Evolutionary conservation across 495 filamentous ascomycete species (phyloP).

Genomic region (Trichoderma erinaceum): DNA sequence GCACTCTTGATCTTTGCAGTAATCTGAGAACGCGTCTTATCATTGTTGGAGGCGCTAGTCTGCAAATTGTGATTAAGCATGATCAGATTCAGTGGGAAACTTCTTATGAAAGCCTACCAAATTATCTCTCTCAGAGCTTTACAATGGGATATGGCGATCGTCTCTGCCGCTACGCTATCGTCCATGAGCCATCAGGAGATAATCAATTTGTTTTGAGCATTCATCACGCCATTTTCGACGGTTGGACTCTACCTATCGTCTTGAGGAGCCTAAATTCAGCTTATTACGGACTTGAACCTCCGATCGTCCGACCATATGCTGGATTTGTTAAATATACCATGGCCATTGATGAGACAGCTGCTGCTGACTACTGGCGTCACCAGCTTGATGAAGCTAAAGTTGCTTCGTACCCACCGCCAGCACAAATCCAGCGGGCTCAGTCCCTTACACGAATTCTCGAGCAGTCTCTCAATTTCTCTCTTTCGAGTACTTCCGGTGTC

Average conservation of each 20-base stretch:
- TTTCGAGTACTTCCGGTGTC: constrained; percentile 20
- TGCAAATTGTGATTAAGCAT: neutral
- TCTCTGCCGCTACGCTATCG: neutral
- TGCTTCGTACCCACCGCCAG: constrained; percentile 27
- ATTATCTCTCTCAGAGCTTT: neutral
- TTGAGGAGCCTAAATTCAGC: neutral
- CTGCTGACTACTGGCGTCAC: neutral
- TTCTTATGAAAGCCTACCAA: neutral
- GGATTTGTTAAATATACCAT: neutral
- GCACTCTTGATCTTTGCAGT: constrained; percentile 6
- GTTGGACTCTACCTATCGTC: constrained; percentile 14
- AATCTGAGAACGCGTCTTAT: constrained; percentile 11
- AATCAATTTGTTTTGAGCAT: constrained; percentile 44
- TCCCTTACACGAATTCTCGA: neutral
- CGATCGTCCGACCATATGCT: neutral
- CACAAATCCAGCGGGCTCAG: neutral
- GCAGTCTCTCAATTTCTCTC: constrained; percentile 18
- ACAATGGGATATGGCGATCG: constrained; percentile 3
- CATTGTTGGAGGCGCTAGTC: neutral
- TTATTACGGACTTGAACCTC: neutral
- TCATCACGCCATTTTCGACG: constrained; percentile 20
- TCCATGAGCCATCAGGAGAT: constrained; percentile 3
- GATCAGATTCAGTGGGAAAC: constrained; percentile 13
- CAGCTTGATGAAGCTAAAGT: neutral
- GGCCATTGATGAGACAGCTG: neutral